These are phyloP conservation scores for Metrosideros polymorpha DNA, from an alignment of 441 rosid species.

Conservation along the genomic window DNA sequence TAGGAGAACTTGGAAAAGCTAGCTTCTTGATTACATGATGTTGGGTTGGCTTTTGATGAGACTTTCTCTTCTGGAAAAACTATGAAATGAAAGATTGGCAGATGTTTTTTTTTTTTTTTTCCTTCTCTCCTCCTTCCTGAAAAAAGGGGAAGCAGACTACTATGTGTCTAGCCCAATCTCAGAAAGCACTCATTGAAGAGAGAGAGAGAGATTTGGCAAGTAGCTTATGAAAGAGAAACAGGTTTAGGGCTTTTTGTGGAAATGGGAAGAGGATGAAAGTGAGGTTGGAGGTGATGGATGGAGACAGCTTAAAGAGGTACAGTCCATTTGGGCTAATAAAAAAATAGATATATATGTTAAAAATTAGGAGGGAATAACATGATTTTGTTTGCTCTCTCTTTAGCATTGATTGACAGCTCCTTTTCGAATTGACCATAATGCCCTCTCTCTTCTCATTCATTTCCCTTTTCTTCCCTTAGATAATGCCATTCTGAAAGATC, in stretches of 20 bases:
- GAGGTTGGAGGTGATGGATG: neutral
- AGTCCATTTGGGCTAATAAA: neutral
- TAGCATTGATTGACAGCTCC: neutral
- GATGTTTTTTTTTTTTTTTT: neutral
- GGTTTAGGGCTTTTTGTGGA: conserved; percentile 3
- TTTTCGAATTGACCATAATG: neutral
- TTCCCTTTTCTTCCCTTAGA: neutral
- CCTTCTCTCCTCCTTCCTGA: neutral
- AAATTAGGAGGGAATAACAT: neutral
- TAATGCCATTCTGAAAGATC: neutral
- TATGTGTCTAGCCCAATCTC: neutral
- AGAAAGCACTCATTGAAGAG: neutral
- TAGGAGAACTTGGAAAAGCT: neutral
- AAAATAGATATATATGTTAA: neutral
- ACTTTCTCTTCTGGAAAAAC: neutral
- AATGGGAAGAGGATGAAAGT: neutral
- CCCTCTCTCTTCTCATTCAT: neutral
- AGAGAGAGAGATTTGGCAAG: neutral
- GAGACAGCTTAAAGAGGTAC: neutral
- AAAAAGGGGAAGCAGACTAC: neutral
- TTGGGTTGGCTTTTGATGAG: neutral
- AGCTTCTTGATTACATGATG: neutral
- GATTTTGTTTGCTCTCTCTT: neutral
- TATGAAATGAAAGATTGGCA: neutral
- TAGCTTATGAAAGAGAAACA: neutral